Percentiles rank a stretch among this genome's conserved stretches.
Evolutionary conservation across 176 grass and related monocot species (phyloP).

Genomic region (Saccharum officinarum): DNA sequence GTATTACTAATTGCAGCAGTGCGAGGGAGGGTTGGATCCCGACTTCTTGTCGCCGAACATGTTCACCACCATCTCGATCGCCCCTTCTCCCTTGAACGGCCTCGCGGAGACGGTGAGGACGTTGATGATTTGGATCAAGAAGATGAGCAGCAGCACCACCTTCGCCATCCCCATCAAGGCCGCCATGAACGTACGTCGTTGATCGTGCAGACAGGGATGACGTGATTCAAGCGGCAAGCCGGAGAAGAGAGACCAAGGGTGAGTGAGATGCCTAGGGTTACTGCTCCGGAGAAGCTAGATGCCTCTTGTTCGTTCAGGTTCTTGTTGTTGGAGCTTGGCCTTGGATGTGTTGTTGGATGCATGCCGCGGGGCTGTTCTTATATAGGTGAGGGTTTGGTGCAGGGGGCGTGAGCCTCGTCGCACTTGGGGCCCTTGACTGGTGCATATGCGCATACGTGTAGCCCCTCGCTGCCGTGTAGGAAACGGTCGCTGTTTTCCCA

Average conservation of each 20-base stretch:
- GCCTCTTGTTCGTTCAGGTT: neutral
- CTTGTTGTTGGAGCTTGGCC: neutral
- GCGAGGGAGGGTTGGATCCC: neutral
- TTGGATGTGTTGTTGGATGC: neutral
- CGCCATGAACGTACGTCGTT: neutral
- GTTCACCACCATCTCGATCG: conserved; percentile 26
- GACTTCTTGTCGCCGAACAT: conserved; percentile 28
- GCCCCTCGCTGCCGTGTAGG: neutral
- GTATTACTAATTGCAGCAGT: conserved; percentile 21
- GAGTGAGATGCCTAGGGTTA: neutral
- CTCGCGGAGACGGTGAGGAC: neutral
- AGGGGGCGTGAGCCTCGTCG: neutral
- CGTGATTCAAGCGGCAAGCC: neutral
- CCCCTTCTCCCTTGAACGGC: neutral
- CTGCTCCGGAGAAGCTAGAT: neutral
- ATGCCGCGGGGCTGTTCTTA: neutral
- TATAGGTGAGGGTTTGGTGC: conserved; percentile 26
- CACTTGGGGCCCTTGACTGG: neutral
- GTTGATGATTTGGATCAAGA: conserved; percentile 13
- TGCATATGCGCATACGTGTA: conserved; percentile 13
- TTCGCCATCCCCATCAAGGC: neutral
- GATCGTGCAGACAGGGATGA: neutral
- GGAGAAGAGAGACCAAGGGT: neutral
- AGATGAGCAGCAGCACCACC: conserved; percentile 13
- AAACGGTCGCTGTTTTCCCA: conserved; percentile 44